Evolutionary conservation across 768 basidiomycete species (phyloP).

Genomic region (Mycena filopes): DNA sequence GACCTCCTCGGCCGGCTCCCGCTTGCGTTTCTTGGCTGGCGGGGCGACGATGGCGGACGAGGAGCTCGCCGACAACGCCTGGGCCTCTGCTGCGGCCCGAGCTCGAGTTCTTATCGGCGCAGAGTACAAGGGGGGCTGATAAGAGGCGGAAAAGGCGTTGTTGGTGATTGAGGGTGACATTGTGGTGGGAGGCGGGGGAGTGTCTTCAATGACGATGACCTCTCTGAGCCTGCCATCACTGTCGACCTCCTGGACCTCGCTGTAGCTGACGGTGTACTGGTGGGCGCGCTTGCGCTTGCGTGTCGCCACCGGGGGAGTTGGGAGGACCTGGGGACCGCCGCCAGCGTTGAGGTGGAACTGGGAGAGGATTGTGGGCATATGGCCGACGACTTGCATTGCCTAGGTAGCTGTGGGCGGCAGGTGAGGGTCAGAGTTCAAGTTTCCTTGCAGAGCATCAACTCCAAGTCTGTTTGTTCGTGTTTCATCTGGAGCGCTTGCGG

Average conservation of each 20-base stretch:
- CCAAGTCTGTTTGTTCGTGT: not conserved
- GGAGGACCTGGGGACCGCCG: slow-evolving; percentile 72
- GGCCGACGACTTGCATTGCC: slow-evolving; percentile 80
- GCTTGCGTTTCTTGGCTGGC: slow-evolving; percentile 85
- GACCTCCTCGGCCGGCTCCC: slow-evolving; percentile 79
- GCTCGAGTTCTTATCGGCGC: slow-evolving; percentile 87
- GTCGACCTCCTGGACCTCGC: slow-evolving; percentile 90
- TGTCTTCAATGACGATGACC: slow-evolving; percentile 94
- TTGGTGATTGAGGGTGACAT: slow-evolving; percentile 80
- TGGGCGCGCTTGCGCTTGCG: slow-evolving; percentile 88
- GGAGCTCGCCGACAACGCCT: slow-evolving; percentile 76
- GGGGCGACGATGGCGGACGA: slow-evolving; percentile 75
- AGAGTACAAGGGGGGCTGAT: slow-evolving; percentile 80
- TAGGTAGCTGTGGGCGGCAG: slow-evolving; percentile 59
- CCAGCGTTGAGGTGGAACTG: slow-evolving; percentile 67
- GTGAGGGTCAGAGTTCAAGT: slow-evolving; percentile 48
- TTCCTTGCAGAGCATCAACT: no score
- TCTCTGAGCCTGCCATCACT: slow-evolving; percentile 79
- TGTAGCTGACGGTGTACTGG: slow-evolving; percentile 86
- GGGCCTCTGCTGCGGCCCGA: slow-evolving; percentile 87
- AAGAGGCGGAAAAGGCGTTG: slow-evolving; percentile 79
- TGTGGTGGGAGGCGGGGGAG: slow-evolving; percentile 80
- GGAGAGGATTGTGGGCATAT: slow-evolving; percentile 69
- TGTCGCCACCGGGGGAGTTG: slow-evolving; percentile 75
- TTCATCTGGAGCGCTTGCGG: not conserved